phyloP scores from a whole-genome alignment of 306 rosid species.

The Calophaca sinica region DNA sequence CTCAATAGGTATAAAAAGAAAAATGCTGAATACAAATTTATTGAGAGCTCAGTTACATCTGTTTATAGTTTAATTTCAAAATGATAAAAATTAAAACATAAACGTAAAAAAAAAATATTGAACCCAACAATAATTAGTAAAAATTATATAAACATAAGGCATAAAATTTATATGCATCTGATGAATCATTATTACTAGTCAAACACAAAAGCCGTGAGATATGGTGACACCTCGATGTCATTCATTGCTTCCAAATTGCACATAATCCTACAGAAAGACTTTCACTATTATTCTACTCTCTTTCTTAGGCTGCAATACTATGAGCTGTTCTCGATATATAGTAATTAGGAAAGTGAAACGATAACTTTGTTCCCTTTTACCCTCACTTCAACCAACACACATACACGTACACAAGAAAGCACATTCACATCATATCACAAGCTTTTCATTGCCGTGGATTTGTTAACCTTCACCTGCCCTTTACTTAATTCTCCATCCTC shows the following conservation, averaged over 20 bases:
- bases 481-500: conserved; percentile 48
- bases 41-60: too few relatives aligned
- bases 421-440: conserved; percentile 21
- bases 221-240: neutral
- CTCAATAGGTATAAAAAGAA: too few relatives aligned
- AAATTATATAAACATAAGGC: too few relatives aligned
- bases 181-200: neutral
- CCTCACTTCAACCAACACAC: conserved; percentile 38
- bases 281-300: neutral
- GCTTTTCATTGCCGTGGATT: conserved; percentile 48
- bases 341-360: conserved; percentile 26
- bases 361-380: neutral
- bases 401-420: conserved; percentile 12
- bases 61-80: too few relatives aligned
- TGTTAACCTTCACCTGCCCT: conserved; percentile 61
- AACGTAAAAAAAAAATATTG: neutral
- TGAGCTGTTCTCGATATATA: conserved; percentile 38
- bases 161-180: neutral
- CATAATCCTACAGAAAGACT: neutral
- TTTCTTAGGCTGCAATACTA: conserved; percentile 25
- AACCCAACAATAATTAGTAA: too few relatives aligned
- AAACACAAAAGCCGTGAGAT: neutral
- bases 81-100: neutral
- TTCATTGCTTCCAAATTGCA: neutral
- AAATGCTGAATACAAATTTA: too few relatives aligned